Percentiles rank a stretch among this genome's conserved stretches.
These are phyloP conservation scores for Firmiana major DNA, from an alignment of 345 rosid genomes.

Conservation along the genomic window DNA sequence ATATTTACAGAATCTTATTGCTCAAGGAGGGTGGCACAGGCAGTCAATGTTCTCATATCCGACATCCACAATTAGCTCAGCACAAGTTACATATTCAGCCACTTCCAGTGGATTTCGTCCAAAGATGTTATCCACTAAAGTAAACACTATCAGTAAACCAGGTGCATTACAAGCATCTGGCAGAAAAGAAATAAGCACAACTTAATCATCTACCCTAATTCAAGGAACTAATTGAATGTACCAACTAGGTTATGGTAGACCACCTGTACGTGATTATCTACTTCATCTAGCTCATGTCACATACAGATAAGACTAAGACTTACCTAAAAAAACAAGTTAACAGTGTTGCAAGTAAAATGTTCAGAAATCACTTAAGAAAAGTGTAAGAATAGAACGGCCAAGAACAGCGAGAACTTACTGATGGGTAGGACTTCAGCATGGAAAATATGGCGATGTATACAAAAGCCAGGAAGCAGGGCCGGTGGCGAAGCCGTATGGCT, in stretches of 20 bases:
- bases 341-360: neutral
- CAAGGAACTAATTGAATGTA: neutral
- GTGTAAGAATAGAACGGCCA: neutral
- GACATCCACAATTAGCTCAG: neutral
- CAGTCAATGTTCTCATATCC: neutral
- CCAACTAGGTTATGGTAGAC: neutral
- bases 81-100: neutral
- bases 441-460: slow-evolving; percentile 75
- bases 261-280: neutral
- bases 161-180: neutral
- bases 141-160: neutral
- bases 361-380: neutral
- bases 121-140: neutral
- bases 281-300: neutral
- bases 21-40: neutral
- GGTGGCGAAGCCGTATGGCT: slow-evolving; percentile 80
- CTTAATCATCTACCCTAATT: neutral
- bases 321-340: neutral
- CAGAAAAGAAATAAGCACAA: neutral
- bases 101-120: neutral
- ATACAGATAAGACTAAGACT: too few species aligned
- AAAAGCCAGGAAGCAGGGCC: slow-evolving; percentile 91
- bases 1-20: neutral
- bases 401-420: slow-evolving; percentile 47
- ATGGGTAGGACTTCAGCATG: slow-evolving; percentile 91